Evolutionary conservation across 805 yeast genomes (phyloP).

Genomic region (Candida bentonensis): DNA sequence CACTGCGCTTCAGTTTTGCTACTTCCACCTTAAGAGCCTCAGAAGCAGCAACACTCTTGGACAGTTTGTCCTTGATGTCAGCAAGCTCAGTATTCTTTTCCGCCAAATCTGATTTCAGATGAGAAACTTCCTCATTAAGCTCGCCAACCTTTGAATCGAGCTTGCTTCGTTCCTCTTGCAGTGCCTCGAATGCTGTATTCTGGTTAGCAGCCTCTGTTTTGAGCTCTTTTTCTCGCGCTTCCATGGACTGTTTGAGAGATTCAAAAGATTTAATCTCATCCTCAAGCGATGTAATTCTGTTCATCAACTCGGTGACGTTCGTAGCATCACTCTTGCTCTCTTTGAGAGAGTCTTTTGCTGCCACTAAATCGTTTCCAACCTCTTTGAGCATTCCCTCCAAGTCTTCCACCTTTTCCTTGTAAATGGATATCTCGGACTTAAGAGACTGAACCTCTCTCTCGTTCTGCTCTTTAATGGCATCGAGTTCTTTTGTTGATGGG

Average conservation of each 20-base stretch:
- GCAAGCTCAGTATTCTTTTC: constrained; percentile 7
- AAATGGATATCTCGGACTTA: constrained; percentile 4
- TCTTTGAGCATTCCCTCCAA: constrained; percentile 63
- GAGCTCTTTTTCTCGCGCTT: constrained; percentile 3
- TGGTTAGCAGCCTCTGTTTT: constrained; percentile 8
- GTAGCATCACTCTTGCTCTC: constrained; percentile 7
- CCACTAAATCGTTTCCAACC: constrained; percentile 69
- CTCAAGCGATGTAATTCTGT: constrained; percentile 12
- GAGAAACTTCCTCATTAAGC: not conserved
- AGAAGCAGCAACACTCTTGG: constrained; percentile 1
- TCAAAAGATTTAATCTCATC: constrained; percentile 7
- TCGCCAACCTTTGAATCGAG: constrained; percentile 2
- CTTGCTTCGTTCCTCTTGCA: constrained; percentile 1
- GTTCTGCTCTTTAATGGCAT: not conserved
- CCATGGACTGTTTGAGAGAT: constrained; percentile 10
- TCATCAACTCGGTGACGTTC: constrained; percentile 7
- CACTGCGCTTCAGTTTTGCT: constrained; percentile 17
- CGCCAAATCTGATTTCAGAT: not conserved
- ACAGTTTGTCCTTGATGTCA: not conserved
- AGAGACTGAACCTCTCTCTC: constrained; percentile 3
- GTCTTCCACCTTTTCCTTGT: constrained; percentile 46
- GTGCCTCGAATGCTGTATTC: constrained; percentile 4
- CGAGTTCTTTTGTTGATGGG: constrained; percentile 1
- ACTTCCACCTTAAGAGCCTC: constrained; percentile 24
- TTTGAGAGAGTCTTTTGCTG: constrained; percentile 47